Evolutionary conservation across 2,329 filamentous ascomycete genomes (phyloP), one percentile per base, ranked within the genome.

Genomic region (Incumbomyces lentus): DNA sequence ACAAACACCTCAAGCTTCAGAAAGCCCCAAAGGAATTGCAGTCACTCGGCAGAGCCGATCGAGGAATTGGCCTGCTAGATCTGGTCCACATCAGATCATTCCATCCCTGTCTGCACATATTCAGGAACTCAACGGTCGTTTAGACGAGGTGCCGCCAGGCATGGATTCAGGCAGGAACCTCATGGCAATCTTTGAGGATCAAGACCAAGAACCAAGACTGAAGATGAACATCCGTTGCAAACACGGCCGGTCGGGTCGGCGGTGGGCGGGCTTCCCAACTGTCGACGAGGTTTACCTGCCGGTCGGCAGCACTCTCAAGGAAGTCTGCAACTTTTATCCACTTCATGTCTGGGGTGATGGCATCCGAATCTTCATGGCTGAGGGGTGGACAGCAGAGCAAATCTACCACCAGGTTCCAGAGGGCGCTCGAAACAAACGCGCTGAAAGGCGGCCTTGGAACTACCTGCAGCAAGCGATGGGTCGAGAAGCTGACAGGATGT

Each of bases 331-430:
- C 1, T 6, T 13, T 2, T 57, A 49, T 38, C 53, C 55, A 2
- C 51, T 52, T 22, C 55, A 57, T 26, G 48, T 49, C 14, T 57
- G 55, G 55, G 55, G 52, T 7, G 37, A 48, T 10, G 42, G 47
- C 39, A 37, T 57, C 6, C 47, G 55, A 1, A 39, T 57, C 18
- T 55, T 52, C 41, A 39, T 52, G 22, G 41, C 52, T 1, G 55
- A 57, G 36, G 46, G 48, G 14, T 53, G 49, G 52, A 39, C 31
- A 6, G 53, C 44, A 10, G 36, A 43, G 11, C 33, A 38, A 11
- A 52, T 57, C 17, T 57, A 44, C 40, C 13, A 52, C 3, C 12
- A 17, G 5, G 43, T 54, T 30, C 53, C 55, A 13, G n/a, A 14
- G 3, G 47, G 42, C 18, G 44, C 35, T n/a, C 41, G 49, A 32